Conservation (phyloP, 352 stramenopile species). For the Phytophthora ramorum region DNA sequence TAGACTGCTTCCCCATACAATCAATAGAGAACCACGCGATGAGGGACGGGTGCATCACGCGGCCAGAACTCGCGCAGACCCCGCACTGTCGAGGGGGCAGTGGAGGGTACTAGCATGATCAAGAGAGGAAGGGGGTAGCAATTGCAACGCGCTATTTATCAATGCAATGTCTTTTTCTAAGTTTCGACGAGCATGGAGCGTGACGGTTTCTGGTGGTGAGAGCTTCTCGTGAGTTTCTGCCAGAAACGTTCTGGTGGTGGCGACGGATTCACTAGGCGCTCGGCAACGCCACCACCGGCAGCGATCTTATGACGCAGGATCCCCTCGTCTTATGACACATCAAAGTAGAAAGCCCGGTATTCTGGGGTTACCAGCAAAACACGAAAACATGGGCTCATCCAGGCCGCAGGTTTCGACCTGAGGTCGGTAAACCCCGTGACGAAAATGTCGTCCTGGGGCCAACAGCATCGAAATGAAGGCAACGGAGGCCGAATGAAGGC, state of each 20-base stretch:
- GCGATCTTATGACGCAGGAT: conserved; percentile 14
- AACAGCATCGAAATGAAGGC: no score
- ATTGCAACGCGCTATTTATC: conserved; percentile 43
- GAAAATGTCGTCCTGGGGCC: no score
- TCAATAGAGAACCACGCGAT: conserved; percentile 25
- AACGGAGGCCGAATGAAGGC: no score
- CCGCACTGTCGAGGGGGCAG: background rate
- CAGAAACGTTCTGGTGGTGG: conserved; percentile 9
- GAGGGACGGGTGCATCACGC: conserved; percentile 23
- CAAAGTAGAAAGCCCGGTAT: background rate
- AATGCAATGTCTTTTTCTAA: conserved; percentile 28
- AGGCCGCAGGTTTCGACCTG: no score
- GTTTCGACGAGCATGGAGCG: background rate
- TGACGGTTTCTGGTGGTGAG: conserved; percentile 5
- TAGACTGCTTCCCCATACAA: conserved; percentile 14
- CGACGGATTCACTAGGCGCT: conserved; percentile 3
- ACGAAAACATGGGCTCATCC: no score
- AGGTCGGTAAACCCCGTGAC: no score
- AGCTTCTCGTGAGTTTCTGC: background rate
- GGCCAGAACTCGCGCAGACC: conserved; percentile 16
- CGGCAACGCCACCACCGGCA: conserved; percentile 2
- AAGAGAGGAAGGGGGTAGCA: conserved; percentile 6
- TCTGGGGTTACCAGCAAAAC: background rate
- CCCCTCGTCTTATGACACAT: conserved; percentile 22
- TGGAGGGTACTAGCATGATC: conserved; percentile 17